A percentile compares a stretch with the other conserved stretches of the same genome.
These are phyloP conservation scores for Eremothecium cymbalariae DNA, from an alignment of 1,139 yeast genomes.

Conservation along the genomic window DNA sequence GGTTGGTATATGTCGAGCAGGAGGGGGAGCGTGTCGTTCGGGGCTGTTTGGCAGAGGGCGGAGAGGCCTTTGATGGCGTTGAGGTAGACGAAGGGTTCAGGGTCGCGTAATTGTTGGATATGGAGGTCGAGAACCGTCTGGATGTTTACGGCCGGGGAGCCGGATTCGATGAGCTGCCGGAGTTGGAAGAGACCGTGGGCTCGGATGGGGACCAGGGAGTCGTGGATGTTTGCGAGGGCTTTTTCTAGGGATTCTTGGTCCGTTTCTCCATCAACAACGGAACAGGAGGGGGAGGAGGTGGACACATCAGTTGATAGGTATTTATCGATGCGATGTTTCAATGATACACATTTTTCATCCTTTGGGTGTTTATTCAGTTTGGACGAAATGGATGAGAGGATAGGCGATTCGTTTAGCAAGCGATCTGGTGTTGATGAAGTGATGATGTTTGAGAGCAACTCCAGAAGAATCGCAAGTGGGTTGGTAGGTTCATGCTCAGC, in stretches of 20 bases:
- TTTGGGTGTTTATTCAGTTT: constrained; percentile 10
- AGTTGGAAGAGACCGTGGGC: constrained; percentile 77
- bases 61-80: constrained; percentile 76
- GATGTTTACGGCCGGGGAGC: constrained; percentile 44
- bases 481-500: constrained; percentile 41
- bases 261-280: constrained; percentile 13
- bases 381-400: constrained; percentile 12
- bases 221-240: constrained; percentile 63
- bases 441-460: constrained; percentile 47
- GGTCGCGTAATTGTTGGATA: constrained; percentile 57
- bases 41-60: constrained; percentile 43
- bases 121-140: constrained; percentile 55
- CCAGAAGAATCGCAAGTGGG: constrained; percentile 34
- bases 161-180: constrained; percentile 46
- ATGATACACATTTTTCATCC: constrained; percentile 4
- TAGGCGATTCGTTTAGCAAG: constrained; percentile 7
- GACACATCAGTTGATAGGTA: neutral
- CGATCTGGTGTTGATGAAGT: constrained; percentile 33
- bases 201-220: constrained; percentile 72
- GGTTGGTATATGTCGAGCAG: constrained; percentile 42
- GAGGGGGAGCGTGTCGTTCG: constrained; percentile 35
- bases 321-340: neutral
- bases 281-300: neutral
- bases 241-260: constrained; percentile 37
- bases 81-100: constrained; percentile 79